Base-by-base conservation (phyloP, 768 basidiomycete genomes). In the Rhizopogon salebrosus region DNA sequence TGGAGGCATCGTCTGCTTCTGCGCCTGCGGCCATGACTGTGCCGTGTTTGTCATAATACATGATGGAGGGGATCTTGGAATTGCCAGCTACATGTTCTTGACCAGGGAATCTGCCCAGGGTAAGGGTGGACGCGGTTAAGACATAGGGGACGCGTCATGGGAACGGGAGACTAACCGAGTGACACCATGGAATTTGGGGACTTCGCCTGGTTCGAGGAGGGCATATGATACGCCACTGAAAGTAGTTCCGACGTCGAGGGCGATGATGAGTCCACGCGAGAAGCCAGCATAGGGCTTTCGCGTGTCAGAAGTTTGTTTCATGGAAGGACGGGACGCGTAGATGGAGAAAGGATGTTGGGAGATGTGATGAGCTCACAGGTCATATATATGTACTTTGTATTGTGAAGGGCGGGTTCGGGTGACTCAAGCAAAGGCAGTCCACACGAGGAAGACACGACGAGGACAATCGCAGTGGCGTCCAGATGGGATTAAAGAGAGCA, bases 61-160 rank as follows among this genome's bases (percentile, higher is more conserved):
- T 79, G 23, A 86, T 66, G 22, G 88, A 83, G 36, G 88, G 88
- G 61, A 91, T 90, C 72, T 91, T 91, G 53, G 85, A 84, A 65
- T 89, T 91, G 36, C 88, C 88, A 13, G 84, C 87, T 43, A 89
- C 86, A 75, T 91, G 87, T 68, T 91, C 89, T 68, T 90, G 89
- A 16, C 88, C 89, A 8, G 88, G 88, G 53, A 89, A 91, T 53
- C 88, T 89, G 56, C 23, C 56, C 57, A 50, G 55, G 51, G 59
- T 50, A 55, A 55, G 60, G 53, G 59, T 31, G 46, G 5, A 48
- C 18, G 49, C n/a, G 40, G 4, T 41, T 38, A 18, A 37, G 31
- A 29, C 20, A 31, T 35, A 13, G 23, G 24, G 53, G 14, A 43
- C 27, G 42, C 13, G 35, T 27, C n/a, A 38, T 41, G 8, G 36